These are phyloP conservation scores for Boletellus dicymbophilus DNA, from an alignment of 1,284 basidiomycete species.

Conservation along the genomic window DNA sequence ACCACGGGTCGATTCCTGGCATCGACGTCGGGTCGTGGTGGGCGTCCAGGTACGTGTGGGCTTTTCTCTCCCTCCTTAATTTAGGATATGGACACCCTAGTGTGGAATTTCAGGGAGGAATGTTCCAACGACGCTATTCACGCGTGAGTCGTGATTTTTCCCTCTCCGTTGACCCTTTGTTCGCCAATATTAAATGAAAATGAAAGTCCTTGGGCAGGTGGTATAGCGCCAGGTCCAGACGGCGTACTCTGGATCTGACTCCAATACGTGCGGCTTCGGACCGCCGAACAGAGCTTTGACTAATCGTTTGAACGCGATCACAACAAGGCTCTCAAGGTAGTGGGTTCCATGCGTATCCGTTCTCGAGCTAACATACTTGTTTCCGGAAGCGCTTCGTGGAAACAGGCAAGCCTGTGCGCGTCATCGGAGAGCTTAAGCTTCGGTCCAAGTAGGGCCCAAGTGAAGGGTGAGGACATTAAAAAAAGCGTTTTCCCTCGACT, in stretches of 20 bases:
- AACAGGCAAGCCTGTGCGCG: constrained; percentile 76
- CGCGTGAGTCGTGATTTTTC: constrained; percentile 50
- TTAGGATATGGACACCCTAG: too few relatives aligned
- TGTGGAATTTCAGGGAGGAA: constrained; percentile 56
- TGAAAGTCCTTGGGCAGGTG: constrained; percentile 70
- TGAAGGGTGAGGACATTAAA: constrained; percentile 64
- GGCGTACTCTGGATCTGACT: constrained; percentile 60
- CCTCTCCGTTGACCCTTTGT: neutral
- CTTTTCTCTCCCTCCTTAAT: too few relatives aligned
- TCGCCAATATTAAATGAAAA: too few relatives aligned
- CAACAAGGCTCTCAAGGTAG: constrained; percentile 69
- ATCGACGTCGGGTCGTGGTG: constrained; percentile 80
- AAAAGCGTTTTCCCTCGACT: neutral
- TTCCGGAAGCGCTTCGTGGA: constrained; percentile 58
- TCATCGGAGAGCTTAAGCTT: constrained; percentile 83
- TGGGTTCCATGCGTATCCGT: neutral
- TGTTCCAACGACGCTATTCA: constrained; percentile 76
- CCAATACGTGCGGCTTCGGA: constrained; percentile 65
- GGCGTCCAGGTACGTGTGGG: constrained; percentile 55
- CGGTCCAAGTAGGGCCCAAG: constrained; percentile 66
- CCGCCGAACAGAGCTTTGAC: constrained; percentile 79
- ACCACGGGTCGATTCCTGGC: constrained; percentile 61
- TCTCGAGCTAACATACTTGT: neutral
- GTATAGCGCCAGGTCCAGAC: constrained; percentile 63
- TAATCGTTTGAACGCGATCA: constrained; percentile 73